Conservation (phyloP, 2,329 filamentous ascomycete genomes). For the Didymella arachidicola region DNA sequence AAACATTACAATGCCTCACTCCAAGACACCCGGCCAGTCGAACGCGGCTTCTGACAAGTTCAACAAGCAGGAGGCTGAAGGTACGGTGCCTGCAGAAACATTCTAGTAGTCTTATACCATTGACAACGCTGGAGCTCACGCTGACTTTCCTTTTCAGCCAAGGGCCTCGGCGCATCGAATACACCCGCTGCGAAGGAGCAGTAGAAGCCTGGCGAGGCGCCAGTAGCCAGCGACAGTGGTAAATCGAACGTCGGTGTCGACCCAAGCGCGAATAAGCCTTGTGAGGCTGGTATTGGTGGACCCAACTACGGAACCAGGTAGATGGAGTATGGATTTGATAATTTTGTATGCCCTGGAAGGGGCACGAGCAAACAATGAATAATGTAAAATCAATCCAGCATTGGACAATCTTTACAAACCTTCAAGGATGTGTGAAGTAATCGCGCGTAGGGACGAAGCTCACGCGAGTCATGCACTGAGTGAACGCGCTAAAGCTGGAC, state of each 20-base stretch:
- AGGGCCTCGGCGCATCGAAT: slow-evolving; percentile 30
- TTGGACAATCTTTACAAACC: neutral
- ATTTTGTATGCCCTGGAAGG: neutral
- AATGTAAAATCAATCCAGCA: slow-evolving; percentile 4
- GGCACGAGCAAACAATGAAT: slow-evolving; percentile 1
- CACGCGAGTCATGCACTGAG: slow-evolving; percentile 16
- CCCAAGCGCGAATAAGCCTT: slow-evolving; percentile 27
- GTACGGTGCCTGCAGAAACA: slow-evolving; percentile 5
- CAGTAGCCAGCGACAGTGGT: slow-evolving; percentile 28
- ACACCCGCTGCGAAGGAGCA: slow-evolving; percentile 27
- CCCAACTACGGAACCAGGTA: slow-evolving; percentile 26
- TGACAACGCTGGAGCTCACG: neutral
- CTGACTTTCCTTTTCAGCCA: slow-evolving; percentile 13
- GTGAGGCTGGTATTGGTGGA: slow-evolving; percentile 30
- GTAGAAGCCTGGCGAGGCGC: slow-evolving; percentile 24
- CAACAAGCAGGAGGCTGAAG: slow-evolving; percentile 29
- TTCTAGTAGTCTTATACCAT: neutral
- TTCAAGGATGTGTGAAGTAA: neutral
- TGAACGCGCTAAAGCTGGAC: slow-evolving; percentile 22
- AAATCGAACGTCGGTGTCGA: slow-evolving; percentile 30
- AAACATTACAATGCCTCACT: slow-evolving; percentile 25
- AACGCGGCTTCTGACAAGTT: slow-evolving; percentile 30
- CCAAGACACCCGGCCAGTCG: slow-evolving; percentile 30
- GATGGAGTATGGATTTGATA: neutral
- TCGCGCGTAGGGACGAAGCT: slow-evolving; percentile 5